phyloP scores from a whole-genome alignment of 2,329 filamentous ascomycete species.

The Zymoseptoria ardabiliae region DNA sequence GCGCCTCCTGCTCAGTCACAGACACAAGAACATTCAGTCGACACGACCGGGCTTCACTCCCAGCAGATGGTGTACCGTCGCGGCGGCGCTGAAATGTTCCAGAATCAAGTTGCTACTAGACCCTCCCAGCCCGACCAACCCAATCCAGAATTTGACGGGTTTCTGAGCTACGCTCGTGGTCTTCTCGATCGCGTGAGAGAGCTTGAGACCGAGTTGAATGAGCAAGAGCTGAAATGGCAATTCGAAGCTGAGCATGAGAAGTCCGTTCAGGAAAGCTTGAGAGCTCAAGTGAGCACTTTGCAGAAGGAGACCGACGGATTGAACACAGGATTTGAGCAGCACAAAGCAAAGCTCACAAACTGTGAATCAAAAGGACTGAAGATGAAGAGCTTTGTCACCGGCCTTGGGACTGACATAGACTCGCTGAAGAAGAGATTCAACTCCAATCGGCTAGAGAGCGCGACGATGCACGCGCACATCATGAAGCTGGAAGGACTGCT shows the following conservation, averaged over 20 bases:
- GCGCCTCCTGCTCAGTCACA: neutral
- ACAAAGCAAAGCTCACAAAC: slow-evolving; percentile 7
- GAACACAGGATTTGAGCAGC: slow-evolving; percentile 4
- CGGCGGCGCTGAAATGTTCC: neutral
- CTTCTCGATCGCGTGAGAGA: neutral
- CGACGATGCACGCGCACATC: slow-evolving; percentile 6
- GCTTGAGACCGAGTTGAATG: neutral
- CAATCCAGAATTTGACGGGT: neutral
- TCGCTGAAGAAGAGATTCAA: slow-evolving; percentile 12
- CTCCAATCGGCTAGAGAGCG: slow-evolving; percentile 2
- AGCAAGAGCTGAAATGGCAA: neutral
- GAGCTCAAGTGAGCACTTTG: neutral
- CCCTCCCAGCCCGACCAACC: neutral
- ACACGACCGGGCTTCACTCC: neutral
- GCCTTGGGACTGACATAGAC: slow-evolving; percentile 18
- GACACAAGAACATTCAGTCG: neutral
- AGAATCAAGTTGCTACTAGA: neutral
- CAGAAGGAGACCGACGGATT: slow-evolving; percentile 11
- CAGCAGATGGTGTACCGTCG: slow-evolving; percentile 1
- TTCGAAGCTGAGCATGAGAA: neutral
- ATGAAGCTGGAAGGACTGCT: slow-evolving; percentile 7
- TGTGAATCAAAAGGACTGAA: slow-evolving; percentile 10
- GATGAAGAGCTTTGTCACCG: slow-evolving; percentile 20
- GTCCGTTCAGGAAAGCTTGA: neutral
- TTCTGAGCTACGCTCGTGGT: neutral